These are phyloP conservation scores for Clonostachys rosea DNA, from an alignment of 2,329 filamentous ascomycete genomes.

Conservation along the genomic window DNA sequence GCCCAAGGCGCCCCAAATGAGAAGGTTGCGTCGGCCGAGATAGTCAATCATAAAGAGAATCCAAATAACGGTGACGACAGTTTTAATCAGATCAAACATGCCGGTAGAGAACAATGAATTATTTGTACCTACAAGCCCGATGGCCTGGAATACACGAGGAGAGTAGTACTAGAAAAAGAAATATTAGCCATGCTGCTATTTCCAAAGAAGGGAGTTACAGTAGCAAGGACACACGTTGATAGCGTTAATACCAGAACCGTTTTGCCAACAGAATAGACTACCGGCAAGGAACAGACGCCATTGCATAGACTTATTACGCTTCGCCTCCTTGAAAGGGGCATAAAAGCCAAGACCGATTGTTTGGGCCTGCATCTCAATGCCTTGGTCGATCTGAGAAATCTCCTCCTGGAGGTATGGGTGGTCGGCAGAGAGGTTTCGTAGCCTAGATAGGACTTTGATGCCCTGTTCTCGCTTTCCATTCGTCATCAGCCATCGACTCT, in stretches of 20 bases:
- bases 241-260: constrained; percentile 43
- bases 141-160: constrained; percentile 23
- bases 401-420: not conserved
- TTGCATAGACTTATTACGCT: not conserved
- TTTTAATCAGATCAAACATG: constrained; percentile 65
- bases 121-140: constrained; percentile 33
- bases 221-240: not conserved
- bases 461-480: constrained; percentile 46
- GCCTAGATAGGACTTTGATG: constrained; percentile 45
- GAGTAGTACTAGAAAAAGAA: constrained; percentile 53
- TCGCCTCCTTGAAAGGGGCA: constrained; percentile 23
- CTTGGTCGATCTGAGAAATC: not conserved
- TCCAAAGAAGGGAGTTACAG: too few relatives aligned
- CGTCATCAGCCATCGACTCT: constrained; percentile 56
- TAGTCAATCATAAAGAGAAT: constrained; percentile 60
- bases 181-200: too few relatives aligned
- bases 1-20: constrained; percentile 55
- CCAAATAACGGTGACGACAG: constrained; percentile 58
- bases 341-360: constrained; percentile 60
- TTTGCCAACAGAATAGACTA: constrained; percentile 65
- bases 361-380: constrained; percentile 51
- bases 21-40: constrained; percentile 32
- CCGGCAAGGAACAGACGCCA: constrained; percentile 60
- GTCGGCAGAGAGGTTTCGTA: constrained; percentile 37
- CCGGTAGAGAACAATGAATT: constrained; percentile 52